Percentiles rank a stretch among this genome's conserved stretches.
These are phyloP conservation scores for Amanita phalloides DNA, from an alignment of 768 basidiomycete genomes.

Conservation along the genomic window DNA sequence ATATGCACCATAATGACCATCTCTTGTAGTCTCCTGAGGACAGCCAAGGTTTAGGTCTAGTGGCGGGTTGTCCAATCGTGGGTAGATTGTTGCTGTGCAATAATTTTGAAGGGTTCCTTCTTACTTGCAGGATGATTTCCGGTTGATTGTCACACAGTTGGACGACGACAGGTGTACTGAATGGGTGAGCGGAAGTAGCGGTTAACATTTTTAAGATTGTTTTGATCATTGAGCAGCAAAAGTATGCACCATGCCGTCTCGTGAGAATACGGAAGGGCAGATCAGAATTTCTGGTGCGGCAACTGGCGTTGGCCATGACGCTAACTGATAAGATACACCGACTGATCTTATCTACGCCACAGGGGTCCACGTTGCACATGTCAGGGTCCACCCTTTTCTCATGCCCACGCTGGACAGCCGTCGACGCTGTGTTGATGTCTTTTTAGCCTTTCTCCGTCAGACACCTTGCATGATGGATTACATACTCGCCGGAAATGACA, in stretches of 20 bases:
- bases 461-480: neutral
- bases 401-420: constrained; percentile 3
- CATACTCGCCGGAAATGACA: neutral
- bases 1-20: constrained; percentile 66
- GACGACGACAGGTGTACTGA: constrained; percentile 44
- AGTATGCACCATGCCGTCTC: constrained; percentile 40
- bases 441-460: neutral
- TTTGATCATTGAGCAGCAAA: too few species aligned
- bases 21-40: constrained; percentile 58
- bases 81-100: constrained; percentile 40
- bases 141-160: constrained; percentile 69
- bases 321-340: neutral
- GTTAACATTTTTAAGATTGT: too few species aligned
- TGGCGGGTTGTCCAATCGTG: neutral
- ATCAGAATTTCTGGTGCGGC: constrained; percentile 69
- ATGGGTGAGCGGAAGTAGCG: constrained; percentile 13
- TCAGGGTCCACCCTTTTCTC: neutral
- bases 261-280: constrained; percentile 60
- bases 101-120: constrained; percentile 42
- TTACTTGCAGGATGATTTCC: constrained; percentile 49
- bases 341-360: neutral
- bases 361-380: neutral
- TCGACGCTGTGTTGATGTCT: neutral
- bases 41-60: constrained; percentile 80
- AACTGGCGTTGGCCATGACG: constrained; percentile 12